Evolutionary conservation across 1,284 basidiomycete genomes (phyloP).

Genomic region (Pascua guehoae): DNA sequence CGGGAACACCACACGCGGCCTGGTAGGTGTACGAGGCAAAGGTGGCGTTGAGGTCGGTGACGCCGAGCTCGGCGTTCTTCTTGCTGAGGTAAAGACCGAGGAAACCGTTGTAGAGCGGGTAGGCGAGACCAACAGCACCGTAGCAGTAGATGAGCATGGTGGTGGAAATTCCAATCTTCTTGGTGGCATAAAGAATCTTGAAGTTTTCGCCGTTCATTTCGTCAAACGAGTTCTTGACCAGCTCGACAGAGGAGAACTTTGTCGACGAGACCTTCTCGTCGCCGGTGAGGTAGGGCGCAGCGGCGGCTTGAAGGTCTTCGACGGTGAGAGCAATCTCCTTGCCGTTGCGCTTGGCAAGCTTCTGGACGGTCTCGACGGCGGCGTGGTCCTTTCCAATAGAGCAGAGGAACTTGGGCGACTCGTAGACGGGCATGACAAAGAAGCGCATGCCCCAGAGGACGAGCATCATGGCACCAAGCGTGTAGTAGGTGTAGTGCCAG

Average conservation of each 20-base stretch:
- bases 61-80: constrained; percentile 27
- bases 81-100: constrained; percentile 56
- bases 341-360: constrained; percentile 57
- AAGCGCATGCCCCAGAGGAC: constrained; percentile 42
- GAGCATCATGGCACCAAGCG: constrained; percentile 54
- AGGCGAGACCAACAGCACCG: constrained; percentile 60
- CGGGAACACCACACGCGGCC: constrained; percentile 56
- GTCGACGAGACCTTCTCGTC: constrained; percentile 24
- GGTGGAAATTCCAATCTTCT: constrained; percentile 56
- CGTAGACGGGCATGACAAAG: constrained; percentile 53
- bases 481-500: constrained; percentile 61
- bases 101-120: constrained; percentile 53
- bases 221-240: constrained; percentile 51
- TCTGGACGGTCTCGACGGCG: constrained; percentile 53
- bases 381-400: constrained; percentile 59
- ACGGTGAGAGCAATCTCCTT: constrained; percentile 52
- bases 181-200: constrained; percentile 56
- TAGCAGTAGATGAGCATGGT: constrained; percentile 57
- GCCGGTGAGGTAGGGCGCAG: constrained; percentile 30
- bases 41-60: constrained; percentile 37
- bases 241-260: constrained; percentile 32
- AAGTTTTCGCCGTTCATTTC: constrained; percentile 55
- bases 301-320: constrained; percentile 50
- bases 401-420: constrained; percentile 61
- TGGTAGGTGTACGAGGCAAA: constrained; percentile 56